Conservation (phyloP, 768 basidiomycete genomes). For the Clavaria fumosa region DNA sequence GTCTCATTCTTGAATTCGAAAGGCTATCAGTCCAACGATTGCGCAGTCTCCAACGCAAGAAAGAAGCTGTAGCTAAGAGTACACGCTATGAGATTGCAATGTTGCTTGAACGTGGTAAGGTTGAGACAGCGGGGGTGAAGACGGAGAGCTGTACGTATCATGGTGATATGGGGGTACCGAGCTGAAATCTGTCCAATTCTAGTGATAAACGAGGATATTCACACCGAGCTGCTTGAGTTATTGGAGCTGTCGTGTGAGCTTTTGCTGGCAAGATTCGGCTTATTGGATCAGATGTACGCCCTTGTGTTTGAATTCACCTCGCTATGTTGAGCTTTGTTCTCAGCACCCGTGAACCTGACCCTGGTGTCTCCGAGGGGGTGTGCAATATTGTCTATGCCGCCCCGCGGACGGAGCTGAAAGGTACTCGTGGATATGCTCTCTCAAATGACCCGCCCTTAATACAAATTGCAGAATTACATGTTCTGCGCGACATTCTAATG, state of each 20-base stretch:
- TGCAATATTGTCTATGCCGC: slow-evolving; percentile 83
- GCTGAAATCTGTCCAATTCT: slow-evolving; percentile 6
- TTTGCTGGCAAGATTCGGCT: slow-evolving; percentile 79
- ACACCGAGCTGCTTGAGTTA: slow-evolving; percentile 79
- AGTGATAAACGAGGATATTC: slow-evolving; percentile 78
- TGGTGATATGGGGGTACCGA: slow-evolving; percentile 1
- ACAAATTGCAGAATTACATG: slow-evolving; percentile 59
- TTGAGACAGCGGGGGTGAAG: slow-evolving; percentile 76
- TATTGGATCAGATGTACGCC: slow-evolving; percentile 77
- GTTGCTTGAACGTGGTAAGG: slow-evolving; percentile 61
- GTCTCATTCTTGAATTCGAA: slow-evolving; percentile 2
- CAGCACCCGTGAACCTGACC: slow-evolving; percentile 75
- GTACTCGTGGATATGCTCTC: slow-evolving; percentile 20
- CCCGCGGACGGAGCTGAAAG: slow-evolving; percentile 82
- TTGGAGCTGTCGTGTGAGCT: slow-evolving; percentile 92
- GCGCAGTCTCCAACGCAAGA: slow-evolving; percentile 83
- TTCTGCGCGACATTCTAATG: slow-evolving; percentile 86
- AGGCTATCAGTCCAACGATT: slow-evolving; percentile 78
- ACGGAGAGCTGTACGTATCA: slow-evolving; percentile 58
- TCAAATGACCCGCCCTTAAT: neutral
- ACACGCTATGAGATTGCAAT: slow-evolving; percentile 70
- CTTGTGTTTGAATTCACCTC: slow-evolving; percentile 6
- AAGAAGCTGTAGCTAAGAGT: slow-evolving; percentile 59
- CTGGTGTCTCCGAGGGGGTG: slow-evolving; percentile 74
- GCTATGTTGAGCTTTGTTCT: slow-evolving; percentile 8